Percentiles rank a stretch among this genome's conserved stretches.
phyloP scores from a whole-genome alignment of 257 asterid species.

The Apocynum venetum region DNA sequence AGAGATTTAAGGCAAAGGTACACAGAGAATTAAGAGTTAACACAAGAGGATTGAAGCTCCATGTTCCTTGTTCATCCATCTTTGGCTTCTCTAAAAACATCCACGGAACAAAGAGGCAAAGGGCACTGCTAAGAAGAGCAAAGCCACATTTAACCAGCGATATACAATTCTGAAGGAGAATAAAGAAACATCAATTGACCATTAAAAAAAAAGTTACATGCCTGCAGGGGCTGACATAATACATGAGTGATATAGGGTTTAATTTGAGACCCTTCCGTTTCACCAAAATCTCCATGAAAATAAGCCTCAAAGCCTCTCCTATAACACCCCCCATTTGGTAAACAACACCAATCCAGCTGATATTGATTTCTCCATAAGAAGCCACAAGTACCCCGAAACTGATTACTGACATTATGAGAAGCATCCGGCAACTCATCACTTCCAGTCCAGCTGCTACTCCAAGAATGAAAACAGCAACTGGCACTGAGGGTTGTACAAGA shows the following conservation, averaged over 20 bases:
- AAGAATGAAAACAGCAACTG: conserved; percentile 94
- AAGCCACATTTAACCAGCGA: conserved; percentile 6
- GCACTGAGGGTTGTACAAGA: conserved; percentile 62
- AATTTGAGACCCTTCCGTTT: conserved; percentile 89
- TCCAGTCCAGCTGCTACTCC: conserved; percentile 97
- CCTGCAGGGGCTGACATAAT: conserved; percentile 99
- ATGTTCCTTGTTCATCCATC: conserved; percentile 71
- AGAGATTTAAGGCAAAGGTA: conserved; percentile 93
- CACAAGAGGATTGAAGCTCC: conserved; percentile 71
- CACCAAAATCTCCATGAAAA: conserved; percentile 92
- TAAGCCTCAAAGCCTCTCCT: conserved; percentile 94
- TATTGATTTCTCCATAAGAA: conserved; percentile 87
- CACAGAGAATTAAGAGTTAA: conserved; percentile 76
- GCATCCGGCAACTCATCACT: conserved; percentile 86
- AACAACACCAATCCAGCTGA: conserved; percentile 94
- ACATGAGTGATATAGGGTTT: conserved; percentile 93
- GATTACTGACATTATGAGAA: conserved; percentile 88
- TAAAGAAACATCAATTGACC: not conserved
- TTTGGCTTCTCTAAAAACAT: conserved; percentile 85
- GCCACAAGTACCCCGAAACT: conserved; percentile 94
- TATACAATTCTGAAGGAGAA: not conserved
- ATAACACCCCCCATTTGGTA: conserved; percentile 99
- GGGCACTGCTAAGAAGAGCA: conserved; percentile 59
- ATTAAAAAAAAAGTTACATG: conserved; percentile 25
- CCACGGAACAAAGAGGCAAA: conserved; percentile 95